Evolutionary conservation across 2,329 filamentous ascomycete genomes (phyloP), one percentile per base, ranked within the genome.

Genomic region (Colletotrichum sp.): DNA sequence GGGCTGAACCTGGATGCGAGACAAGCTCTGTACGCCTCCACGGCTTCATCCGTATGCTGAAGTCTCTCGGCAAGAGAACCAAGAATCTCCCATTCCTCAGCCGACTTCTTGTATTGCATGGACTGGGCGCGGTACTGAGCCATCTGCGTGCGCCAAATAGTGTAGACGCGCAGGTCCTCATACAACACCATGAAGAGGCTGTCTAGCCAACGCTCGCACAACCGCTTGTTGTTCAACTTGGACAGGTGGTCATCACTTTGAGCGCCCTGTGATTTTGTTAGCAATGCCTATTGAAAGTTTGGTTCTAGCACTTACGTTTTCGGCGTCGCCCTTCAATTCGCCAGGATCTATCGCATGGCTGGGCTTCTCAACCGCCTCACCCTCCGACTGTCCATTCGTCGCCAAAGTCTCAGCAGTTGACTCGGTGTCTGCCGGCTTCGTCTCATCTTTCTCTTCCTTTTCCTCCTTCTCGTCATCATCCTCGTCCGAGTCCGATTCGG

Each of bases 181-280:
- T 99, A 99, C 4, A 99, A 90, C 0, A 98, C 97, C 97, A 99
- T 99, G 87, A 99, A 99, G 27, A 99, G 90, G 81, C 98, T 98
- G 85, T 99, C 97, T 4, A 99, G 91, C 97, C 97, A 99, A 79
- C 97, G 93, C 85, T 99, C 97, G 82, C 97, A 99, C 2, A 99
- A 91, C 1, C 97, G 94, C 87, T 99, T 99, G 85, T 98, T 98
- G 83, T 98, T 97, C 82, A 99, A 95, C 80, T 96, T 95, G 8
- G 96, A 96, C 79, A 98, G 94, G 79, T 94, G 90, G 72, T 93
- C 91, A 78, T 95, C 93, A 8, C 91, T 90, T 32, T 91, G 89
- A 74, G 93, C 90, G 19, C 87, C 87, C 93, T 94, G 15, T 34
- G 44, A 22, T 52, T 52, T 0, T 2, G n/a, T 52, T 25, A 30